Evolutionary conservation across 2,329 filamentous ascomycete genomes (phyloP), one percentile per base, ranked within the genome.

Genomic region (Exophiala viscosa): DNA sequence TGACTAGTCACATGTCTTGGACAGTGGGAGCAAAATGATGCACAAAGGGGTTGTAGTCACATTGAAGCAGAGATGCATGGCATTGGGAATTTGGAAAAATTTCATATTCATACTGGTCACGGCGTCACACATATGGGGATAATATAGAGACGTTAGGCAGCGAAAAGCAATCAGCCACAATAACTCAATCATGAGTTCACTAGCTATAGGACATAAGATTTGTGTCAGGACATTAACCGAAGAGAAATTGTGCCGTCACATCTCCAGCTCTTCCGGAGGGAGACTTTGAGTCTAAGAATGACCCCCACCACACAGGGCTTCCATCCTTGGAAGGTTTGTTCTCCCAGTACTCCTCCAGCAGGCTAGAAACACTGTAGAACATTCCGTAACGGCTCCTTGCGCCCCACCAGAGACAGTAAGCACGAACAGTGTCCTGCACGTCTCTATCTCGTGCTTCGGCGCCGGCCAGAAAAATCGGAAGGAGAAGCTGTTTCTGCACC

Each of bases 181-280:
- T 14, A 9, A 9, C 10, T 35, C 20, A 23, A 6, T 23, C 20
- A 23, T 23, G 20, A 35, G 3, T 35, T 35, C 11, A 35, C 14
- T 35, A 4, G 3, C 15, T 18, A 5, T 20, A 11, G 4, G 3
- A 41, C 3, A 41, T 3, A 41, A 6, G 38, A 20, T 47, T 38
- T 11, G 28, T 17, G 14, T 23, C n/a, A 23, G 6, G 20, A 23
- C 20, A 23, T 23, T 38, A 47, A 32, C 44, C 44, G 20, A 47
- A 47, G 44, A 47, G 44, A 38, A 47, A 47, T 18, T 47, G 44
- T 33, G 36, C 28, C 14, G 44, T 31, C 10, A 47, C 33, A n/a
- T 47, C 44, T 5, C 44, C 44, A 5, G 18, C 44, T 47, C 28
- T 38, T 28, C 17, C 33, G 5, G 44, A 18, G 33, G 20, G 18